Evolutionary conservation across 2,329 filamentous ascomycete genomes (phyloP).

Genomic region (Cladosporium phlei): DNA sequence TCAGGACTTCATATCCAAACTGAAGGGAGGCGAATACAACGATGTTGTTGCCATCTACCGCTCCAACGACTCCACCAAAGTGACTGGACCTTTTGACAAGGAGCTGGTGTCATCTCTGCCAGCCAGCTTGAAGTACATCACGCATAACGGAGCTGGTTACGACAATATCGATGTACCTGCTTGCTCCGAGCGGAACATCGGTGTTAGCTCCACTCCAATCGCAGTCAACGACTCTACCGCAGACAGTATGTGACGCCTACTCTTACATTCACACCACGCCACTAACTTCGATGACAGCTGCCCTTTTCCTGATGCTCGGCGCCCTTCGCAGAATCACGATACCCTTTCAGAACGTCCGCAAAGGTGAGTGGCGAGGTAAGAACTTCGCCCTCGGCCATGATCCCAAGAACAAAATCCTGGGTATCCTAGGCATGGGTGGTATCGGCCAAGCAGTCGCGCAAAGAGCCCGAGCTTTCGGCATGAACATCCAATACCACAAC

Average conservation of each 20-base stretch:
- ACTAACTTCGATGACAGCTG: constrained; percentile 25
- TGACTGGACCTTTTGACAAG: constrained; percentile 44
- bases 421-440: constrained; percentile 57
- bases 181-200: constrained; percentile 34
- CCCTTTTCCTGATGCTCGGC: constrained; percentile 49
- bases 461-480: constrained; percentile 51
- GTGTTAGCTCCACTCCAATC: constrained; percentile 44
- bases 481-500: constrained; percentile 58
- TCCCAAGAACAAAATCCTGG: constrained; percentile 49
- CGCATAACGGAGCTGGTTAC: constrained; percentile 41
- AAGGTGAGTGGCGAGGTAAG: constrained; percentile 38
- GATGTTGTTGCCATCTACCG: constrained; percentile 55
- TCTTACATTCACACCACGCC: too few relatives aligned
- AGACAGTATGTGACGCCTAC: constrained; percentile 20
- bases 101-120: constrained; percentile 42
- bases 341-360: constrained; percentile 43
- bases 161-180: constrained; percentile 34
- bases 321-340: constrained; percentile 48
- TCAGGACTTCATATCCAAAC: constrained; percentile 52
- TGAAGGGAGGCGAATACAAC: constrained; percentile 51
- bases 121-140: constrained; percentile 40
- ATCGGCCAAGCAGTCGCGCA: constrained; percentile 50
- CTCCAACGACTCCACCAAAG: constrained; percentile 51
- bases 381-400: constrained; percentile 48
- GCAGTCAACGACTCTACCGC: constrained; percentile 50